Percentiles rank a stretch among this genome's conserved stretches.
Conservation (phyloP, 768 basidiomycete genomes). For the Lactarius deliciosus region DNA sequence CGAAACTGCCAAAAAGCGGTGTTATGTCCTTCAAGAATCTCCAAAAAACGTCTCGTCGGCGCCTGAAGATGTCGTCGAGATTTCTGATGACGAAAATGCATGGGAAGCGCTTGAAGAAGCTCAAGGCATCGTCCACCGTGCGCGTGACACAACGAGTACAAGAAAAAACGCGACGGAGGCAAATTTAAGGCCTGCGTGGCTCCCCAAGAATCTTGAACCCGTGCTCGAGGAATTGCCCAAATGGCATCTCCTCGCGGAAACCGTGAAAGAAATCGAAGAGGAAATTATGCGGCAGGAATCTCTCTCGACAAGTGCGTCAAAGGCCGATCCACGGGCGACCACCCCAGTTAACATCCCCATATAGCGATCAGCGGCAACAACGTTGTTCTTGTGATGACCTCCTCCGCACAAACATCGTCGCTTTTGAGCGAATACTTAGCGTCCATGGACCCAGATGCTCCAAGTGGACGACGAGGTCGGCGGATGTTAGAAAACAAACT, state of each 20-base stretch:
- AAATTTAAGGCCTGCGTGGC: constrained; percentile 51
- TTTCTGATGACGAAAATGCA: constrained; percentile 64
- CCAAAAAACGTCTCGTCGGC: constrained; percentile 31
- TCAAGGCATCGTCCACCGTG: constrained; percentile 39
- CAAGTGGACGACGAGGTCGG: constrained; percentile 62
- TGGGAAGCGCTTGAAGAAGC: constrained; percentile 73
- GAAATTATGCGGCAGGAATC: constrained; percentile 69
- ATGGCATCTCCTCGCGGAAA: constrained; percentile 83
- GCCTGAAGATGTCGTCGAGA: constrained; percentile 38
- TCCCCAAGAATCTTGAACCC: constrained; percentile 78
- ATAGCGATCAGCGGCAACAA: constrained; percentile 57
- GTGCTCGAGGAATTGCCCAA: constrained; percentile 94
- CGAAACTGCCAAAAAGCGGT: constrained; percentile 74
- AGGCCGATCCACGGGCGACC: neutral
- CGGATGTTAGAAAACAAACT: constrained; percentile 80
- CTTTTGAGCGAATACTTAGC: constrained; percentile 81
- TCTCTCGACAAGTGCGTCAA: constrained; percentile 31
- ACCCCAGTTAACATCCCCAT: neutral
- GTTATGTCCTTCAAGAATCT: constrained; percentile 52
- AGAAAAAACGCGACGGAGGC: constrained; percentile 24
- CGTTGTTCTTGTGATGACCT: constrained; percentile 84
- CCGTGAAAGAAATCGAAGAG: constrained; percentile 87
- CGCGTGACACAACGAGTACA: constrained; percentile 21
- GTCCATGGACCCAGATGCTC: constrained; percentile 54
- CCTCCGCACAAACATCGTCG: constrained; percentile 70